A percentile compares a stretch with the other conserved stretches of the same genome.
These are phyloP conservation scores for Pyrenula massariospora DNA, from an alignment of 495 filamentous ascomycete genomes.

Conservation along the genomic window DNA sequence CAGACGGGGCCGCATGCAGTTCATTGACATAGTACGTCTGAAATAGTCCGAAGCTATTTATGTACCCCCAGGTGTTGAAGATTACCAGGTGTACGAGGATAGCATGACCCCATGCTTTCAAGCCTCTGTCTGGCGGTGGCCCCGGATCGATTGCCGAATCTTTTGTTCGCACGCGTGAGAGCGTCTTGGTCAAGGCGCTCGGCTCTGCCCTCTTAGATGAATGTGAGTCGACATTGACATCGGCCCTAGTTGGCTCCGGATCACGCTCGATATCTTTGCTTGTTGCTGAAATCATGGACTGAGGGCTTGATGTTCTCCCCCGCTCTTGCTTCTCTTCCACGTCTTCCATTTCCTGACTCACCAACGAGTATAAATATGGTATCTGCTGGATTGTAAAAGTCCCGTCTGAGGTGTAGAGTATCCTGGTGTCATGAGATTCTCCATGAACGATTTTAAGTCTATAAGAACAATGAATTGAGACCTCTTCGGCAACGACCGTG, in stretches of 20 bases:
- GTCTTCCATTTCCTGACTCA: background rate
- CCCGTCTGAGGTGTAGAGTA: no score
- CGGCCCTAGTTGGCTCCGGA: background rate
- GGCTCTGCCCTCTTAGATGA: background rate
- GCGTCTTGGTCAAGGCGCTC: conserved; percentile 9
- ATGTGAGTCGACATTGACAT: background rate
- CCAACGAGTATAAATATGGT: no score
- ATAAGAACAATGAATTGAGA: no score
- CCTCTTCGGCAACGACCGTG: no score
- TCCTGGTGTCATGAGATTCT: no score
- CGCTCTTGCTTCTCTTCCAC: background rate
- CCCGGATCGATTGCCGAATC: conserved; percentile 41
- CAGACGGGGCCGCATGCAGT: conserved; percentile 39
- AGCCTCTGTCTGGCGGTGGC: conserved; percentile 51
- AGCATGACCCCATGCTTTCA: conserved; percentile 55
- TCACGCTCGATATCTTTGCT: background rate
- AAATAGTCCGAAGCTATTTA: conserved; percentile 69
- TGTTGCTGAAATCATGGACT: background rate
- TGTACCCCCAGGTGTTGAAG: conserved; percentile 67
- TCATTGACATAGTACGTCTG: conserved; percentile 60
- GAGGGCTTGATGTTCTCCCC: background rate
- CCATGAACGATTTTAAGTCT: no score
- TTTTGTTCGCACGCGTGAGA: conserved; percentile 30
- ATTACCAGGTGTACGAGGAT: conserved; percentile 54
- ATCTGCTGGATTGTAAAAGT: no score